Evolutionary conservation across 768 basidiomycete genomes (phyloP).

Genomic region (Boletus pseudo-olivaceus): DNA sequence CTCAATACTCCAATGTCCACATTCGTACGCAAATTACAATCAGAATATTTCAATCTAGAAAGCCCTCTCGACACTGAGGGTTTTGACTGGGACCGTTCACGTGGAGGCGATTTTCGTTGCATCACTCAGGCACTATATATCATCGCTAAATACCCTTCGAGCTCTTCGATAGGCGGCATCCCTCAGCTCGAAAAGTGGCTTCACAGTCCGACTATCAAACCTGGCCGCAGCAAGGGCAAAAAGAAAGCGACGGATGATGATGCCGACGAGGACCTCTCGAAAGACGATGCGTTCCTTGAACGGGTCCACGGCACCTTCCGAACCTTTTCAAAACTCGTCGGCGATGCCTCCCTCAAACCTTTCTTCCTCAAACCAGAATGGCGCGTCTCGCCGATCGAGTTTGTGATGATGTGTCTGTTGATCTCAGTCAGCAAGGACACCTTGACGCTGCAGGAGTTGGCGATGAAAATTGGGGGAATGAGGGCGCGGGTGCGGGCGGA

Average conservation of each 20-base stretch:
- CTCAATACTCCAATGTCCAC: slow-evolving; percentile 51
- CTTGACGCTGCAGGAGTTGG: slow-evolving; percentile 39
- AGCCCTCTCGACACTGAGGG: slow-evolving; percentile 33
- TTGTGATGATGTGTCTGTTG: slow-evolving; percentile 54
- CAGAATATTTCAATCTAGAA: slow-evolving; percentile 41
- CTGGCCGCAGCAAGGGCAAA: slow-evolving; percentile 13
- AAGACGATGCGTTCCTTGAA: slow-evolving; percentile 32
- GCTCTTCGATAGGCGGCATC: slow-evolving; percentile 30
- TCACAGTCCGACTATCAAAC: slow-evolving; percentile 16
- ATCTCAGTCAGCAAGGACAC: slow-evolving; percentile 47
- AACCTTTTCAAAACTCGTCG: slow-evolving; percentile 45
- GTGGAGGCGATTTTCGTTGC: slow-evolving; percentile 57
- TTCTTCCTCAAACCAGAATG: slow-evolving; percentile 39
- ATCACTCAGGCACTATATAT: slow-evolving; percentile 51
- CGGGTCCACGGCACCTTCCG: slow-evolving; percentile 42
- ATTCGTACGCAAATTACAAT: slow-evolving; percentile 58
- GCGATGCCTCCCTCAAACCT: slow-evolving; percentile 31
- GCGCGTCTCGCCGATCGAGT: slow-evolving; percentile 68
- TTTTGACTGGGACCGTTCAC: slow-evolving; percentile 49
- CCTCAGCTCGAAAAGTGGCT: slow-evolving; percentile 52
- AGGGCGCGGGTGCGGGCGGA: slow-evolving; percentile 47
- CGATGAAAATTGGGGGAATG: slow-evolving; percentile 47
- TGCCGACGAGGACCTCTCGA: slow-evolving; percentile 21
- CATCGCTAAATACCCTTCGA: slow-evolving; percentile 43
- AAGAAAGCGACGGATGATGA: slow-evolving; percentile 17